Evolutionary conservation across 805 yeast species (phyloP), one percentile per base, ranked within the genome.

Genomic region (Starmera dryadoides): DNA sequence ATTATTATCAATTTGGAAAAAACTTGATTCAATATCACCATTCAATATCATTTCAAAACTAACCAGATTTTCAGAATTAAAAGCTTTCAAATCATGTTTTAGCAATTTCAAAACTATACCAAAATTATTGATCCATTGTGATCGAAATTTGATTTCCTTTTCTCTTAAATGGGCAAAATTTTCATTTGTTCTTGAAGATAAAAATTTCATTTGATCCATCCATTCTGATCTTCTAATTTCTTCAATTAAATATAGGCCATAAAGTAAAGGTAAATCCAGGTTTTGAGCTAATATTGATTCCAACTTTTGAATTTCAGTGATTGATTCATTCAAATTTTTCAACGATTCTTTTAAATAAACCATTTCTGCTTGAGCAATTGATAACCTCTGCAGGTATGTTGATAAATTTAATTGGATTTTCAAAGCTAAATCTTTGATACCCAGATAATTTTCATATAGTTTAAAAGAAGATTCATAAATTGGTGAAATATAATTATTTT

Each of bases 201-300:
- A 42, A 11, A 37, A 22, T 29, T 54, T 50, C n/a, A 61, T 39
- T 29, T 58, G 48, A 12, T 41, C 53, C 53, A 53, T 59, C 84
- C 87, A 81, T 46, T 74, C 75, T 35, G 63, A 60, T 47, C 82
- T 74, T 37, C 86, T 64, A 37, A 81, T 61, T 34, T 63, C 67
- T 46, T 84, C 89, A 35, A 83, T 68, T 3, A 81, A 44, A 56
- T 77, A 71, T n/a, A 81, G 63, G 1, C 93, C 93, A 54, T 83
- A 81, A 1, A 83, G 58, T 11, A 83, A 53, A 0, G 95, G 95
- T 21, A 85, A 53, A 53, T 85, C 93, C 12, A 75, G 66, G 1
- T 81, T 75, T 26, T 57, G 57, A 4, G 71, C 49, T 19, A 50
- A 37, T 12, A 38, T 28, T 2, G 49, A 42, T 39, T 45, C 52